These are phyloP conservation scores for Vaccinium macrocarpon DNA, from an alignment of 148 eudicot species.

Conservation along the genomic window DNA sequence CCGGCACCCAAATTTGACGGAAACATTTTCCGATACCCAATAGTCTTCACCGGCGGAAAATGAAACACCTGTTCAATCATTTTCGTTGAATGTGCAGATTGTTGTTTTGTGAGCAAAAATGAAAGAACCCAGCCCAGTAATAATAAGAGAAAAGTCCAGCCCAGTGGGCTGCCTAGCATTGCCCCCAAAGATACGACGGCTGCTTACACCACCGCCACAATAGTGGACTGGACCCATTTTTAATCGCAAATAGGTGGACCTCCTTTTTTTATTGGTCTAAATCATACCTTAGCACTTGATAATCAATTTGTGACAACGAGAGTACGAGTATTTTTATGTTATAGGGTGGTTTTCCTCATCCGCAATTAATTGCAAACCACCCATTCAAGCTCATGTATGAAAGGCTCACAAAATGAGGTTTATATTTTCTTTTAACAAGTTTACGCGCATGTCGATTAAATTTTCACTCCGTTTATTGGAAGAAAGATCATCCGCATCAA, in stretches of 20 bases:
- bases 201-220: too few relatives aligned
- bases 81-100: too few relatives aligned
- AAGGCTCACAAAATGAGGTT: not conserved
- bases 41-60: too few relatives aligned
- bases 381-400: conserved; percentile 13
- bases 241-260: not conserved
- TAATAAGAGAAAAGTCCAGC: not conserved
- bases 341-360: not conserved
- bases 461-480: not conserved
- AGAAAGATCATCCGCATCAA: not conserved
- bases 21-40: too few relatives aligned
- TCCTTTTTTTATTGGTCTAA: not conserved
- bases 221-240: not conserved
- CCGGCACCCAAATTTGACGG: too few relatives aligned
- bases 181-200: too few relatives aligned
- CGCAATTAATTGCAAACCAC: conserved; percentile 4
- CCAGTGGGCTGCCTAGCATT: not conserved
- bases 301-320: not conserved
- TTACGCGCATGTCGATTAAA: too few relatives aligned
- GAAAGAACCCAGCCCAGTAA: not conserved
- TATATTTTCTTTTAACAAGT: too few relatives aligned
- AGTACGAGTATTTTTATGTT: not conserved
- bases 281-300: not conserved
- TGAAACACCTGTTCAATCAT: too few relatives aligned
- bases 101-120: too few relatives aligned